These are phyloP conservation scores for Ogataea thermomethanolica DNA, from an alignment of 805 yeast species.

Conservation along the genomic window DNA sequence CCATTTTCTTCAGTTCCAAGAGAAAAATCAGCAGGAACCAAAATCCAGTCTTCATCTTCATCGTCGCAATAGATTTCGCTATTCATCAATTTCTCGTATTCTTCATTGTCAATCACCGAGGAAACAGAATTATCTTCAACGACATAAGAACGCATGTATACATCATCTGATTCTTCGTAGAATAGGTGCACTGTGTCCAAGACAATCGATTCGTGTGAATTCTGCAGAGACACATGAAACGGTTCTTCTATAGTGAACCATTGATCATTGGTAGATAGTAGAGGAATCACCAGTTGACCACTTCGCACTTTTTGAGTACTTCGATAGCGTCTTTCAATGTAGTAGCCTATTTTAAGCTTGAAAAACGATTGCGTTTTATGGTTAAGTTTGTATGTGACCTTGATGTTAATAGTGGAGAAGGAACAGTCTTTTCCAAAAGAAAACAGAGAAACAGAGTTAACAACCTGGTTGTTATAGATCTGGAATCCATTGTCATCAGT, in stretches of 20 bases:
- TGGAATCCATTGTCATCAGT: conserved; percentile 20
- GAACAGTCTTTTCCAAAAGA: conserved; percentile 28
- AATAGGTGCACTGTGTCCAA: conserved; percentile 20
- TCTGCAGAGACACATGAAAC: conserved; percentile 18
- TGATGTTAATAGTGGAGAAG: conserved; percentile 27
- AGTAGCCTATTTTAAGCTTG: conserved; percentile 33
- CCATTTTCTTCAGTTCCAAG: conserved; percentile 14
- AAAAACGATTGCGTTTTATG: conserved; percentile 26
- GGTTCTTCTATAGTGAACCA: conserved; percentile 27
- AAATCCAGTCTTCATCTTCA: conserved; percentile 29
- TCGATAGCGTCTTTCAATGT: conserved; percentile 33
- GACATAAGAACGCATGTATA: conserved; percentile 15
- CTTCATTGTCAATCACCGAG: conserved; percentile 28
- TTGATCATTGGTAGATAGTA: conserved; percentile 22
- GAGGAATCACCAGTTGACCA: conserved; percentile 33
- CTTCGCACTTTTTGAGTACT: conserved; percentile 28
- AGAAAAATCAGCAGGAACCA: conserved; percentile 20
- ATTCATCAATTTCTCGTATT: conserved; percentile 26
- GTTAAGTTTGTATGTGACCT: conserved; percentile 21
- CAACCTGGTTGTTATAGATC: conserved; percentile 19
- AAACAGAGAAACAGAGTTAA: conserved; percentile 26
- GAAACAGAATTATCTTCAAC: conserved; percentile 23
- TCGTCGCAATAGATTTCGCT: conserved; percentile 24
- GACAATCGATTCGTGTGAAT: conserved; percentile 20
- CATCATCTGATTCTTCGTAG: conserved; percentile 19